Evolutionary conservation across 495 filamentous ascomycete genomes (phyloP), one percentile per base, ranked within the genome.

Genomic region (Melanomma pulvis-pyrius): DNA sequence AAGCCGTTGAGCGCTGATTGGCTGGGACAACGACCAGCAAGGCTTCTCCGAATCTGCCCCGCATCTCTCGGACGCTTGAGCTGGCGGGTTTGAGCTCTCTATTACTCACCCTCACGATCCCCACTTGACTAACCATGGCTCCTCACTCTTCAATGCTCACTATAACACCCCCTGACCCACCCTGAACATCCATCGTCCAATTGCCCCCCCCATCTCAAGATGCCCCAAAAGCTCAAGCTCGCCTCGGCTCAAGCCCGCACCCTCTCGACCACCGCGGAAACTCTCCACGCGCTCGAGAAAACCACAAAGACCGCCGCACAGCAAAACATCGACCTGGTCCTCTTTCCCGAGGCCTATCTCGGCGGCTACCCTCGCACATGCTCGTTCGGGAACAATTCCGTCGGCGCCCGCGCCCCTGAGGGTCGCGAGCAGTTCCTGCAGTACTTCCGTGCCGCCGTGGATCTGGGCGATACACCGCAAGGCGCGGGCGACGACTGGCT

Each of bases 331-430:
- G 83, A 93, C 72, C 82, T 98, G 54, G 78, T 98, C 19, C 85
- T 97, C 46, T 94, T 97, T 69, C 93, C 93, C 0, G 93, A 98
- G 79, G 93, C 93, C 26, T 97, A 91, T 74, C 82, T 98, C 0
- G 93, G 93, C 21, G 93, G 93, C 9, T 98, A 98, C 71, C 93
- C 93, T 15, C 88, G 93, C 24, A 89, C 89, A n/a, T 87, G 86
- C 61, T 79, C 79, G 50, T 97, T 97, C 69, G 92, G 92, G 13
- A 44, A 44, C 17, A 83, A 85, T 29, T 80, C 84, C 0, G 83
- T 97, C 11, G 93, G 93, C 0, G 78, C 80, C 1, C 87, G 93
- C 6, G 80, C 82, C 0, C 77, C 82, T 13, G 81, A 79, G 21
- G 93, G 93, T 2, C 84, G 93, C 4, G 91, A 96, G 8, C 92